Evolutionary conservation across 2,329 filamentous ascomycete genomes (phyloP).

Genomic region (Purpureocillium lavendulum): DNA sequence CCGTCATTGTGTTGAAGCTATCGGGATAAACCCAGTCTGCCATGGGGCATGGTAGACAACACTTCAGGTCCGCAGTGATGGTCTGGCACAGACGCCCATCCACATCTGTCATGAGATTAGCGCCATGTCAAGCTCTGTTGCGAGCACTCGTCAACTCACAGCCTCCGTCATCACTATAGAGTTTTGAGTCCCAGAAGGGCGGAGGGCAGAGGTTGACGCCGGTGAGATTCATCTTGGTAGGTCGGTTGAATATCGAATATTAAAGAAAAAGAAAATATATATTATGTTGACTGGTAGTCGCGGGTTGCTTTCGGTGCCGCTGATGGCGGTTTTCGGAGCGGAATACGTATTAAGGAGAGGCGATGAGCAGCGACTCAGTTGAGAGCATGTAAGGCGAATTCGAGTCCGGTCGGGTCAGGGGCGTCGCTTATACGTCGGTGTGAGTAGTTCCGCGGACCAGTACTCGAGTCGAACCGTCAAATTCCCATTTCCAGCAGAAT

Average conservation of each 20-base stretch:
- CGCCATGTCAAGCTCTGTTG: background rate
- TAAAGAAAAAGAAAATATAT: too few species aligned
- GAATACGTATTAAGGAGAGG: too few species aligned
- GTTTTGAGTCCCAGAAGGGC: slow-evolving; percentile 59
- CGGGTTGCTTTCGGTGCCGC: too few species aligned
- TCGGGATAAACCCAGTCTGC: slow-evolving; percentile 66
- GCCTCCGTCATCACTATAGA: slow-evolving; percentile 54
- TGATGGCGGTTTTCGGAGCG: too few species aligned
- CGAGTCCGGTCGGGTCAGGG: background rate
- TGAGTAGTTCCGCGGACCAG: too few species aligned
- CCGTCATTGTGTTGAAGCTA: slow-evolving; percentile 49
- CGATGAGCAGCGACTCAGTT: too few species aligned
- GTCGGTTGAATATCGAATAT: background rate
- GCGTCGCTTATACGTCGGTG: background rate
- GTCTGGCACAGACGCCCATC: slow-evolving; percentile 46
- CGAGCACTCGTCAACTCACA: slow-evolving; percentile 39
- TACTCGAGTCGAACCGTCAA: too few species aligned
- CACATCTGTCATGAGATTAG: slow-evolving; percentile 35
- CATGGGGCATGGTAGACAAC: slow-evolving; percentile 86
- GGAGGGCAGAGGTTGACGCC: slow-evolving; percentile 49
- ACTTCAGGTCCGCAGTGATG: slow-evolving; percentile 44
- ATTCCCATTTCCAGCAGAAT: too few species aligned
- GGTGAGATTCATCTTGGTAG: slow-evolving; percentile 19
- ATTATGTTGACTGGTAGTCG: too few species aligned
- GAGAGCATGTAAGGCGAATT: too few species aligned